Percentiles rank a stretch among this genome's conserved stretches.
These are phyloP conservation scores for Neurospora sp. DNA, from an alignment of 495 filamentous ascomycete species.

Conservation along the genomic window DNA sequence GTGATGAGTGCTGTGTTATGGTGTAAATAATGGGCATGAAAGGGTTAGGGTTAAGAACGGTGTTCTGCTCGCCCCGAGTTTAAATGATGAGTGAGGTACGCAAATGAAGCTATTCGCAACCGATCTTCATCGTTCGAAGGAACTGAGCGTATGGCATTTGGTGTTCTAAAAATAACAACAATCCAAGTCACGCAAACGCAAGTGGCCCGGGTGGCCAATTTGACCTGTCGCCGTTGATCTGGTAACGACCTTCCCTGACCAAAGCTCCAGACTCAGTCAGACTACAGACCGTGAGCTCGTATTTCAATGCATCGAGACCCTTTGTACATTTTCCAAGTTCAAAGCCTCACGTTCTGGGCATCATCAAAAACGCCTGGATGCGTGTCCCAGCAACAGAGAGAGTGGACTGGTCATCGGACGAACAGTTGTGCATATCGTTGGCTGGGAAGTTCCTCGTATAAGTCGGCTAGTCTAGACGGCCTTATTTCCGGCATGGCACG, in stretches of 20 bases:
- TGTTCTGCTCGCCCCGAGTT: too few species aligned
- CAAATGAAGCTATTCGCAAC: too few species aligned
- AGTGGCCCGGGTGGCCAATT: background rate
- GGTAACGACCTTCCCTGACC: background rate
- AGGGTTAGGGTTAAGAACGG: background rate
- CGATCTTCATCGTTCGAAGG: too few species aligned
- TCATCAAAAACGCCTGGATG: too few species aligned
- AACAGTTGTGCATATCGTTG: background rate
- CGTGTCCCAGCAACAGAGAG: background rate
- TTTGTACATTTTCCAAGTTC: background rate
- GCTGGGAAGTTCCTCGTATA: background rate
- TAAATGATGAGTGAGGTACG: too few species aligned
- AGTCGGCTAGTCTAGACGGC: background rate
- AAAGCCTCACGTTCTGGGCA: background rate
- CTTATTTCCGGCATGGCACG: background rate
- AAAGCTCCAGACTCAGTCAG: too few species aligned
- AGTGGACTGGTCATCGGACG: background rate
- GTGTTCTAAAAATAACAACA: too few species aligned
- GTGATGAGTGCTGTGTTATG: too few species aligned
- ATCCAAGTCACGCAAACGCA: too few species aligned
- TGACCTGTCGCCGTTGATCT: background rate
- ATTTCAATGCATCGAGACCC: background rate
- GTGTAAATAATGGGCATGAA: too few species aligned
- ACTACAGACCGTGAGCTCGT: background rate
- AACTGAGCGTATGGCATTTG: too few species aligned